Evolutionary conservation across 2,329 filamentous ascomycete species (phyloP).

Genomic region (Ilyonectria robusta): DNA sequence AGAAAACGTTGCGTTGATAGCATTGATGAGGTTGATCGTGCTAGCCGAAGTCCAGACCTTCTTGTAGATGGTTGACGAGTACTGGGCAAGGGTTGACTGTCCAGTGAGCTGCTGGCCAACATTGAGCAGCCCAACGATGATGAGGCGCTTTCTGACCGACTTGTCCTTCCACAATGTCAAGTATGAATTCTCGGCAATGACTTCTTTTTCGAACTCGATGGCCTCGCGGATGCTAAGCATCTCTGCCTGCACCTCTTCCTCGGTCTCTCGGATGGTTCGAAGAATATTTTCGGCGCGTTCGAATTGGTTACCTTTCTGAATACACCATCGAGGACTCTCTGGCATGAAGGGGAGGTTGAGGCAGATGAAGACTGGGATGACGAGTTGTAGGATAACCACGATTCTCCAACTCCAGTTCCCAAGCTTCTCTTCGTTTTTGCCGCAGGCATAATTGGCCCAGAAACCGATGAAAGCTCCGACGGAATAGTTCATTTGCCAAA

Average conservation of each 20-base stretch:
- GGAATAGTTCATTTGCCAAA: constrained; percentile 76
- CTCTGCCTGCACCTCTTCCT: too few species aligned
- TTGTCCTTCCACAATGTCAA: constrained; percentile 77
- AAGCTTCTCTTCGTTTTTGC: constrained; percentile 64
- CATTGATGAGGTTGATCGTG: too few species aligned
- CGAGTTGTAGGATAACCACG: constrained; percentile 78
- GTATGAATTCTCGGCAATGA: constrained; percentile 70
- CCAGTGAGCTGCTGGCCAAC: too few species aligned
- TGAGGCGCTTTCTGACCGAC: constrained; percentile 75
- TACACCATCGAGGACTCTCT: constrained; percentile 77
- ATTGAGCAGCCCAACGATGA: constrained; percentile 57
- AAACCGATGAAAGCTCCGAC: constrained; percentile 67
- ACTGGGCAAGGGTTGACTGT: too few species aligned
- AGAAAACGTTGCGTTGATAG: too few species aligned
- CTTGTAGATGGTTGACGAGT: too few species aligned
- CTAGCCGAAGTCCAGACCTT: too few species aligned
- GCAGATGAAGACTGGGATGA: constrained; percentile 74
- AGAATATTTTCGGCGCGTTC: constrained; percentile 67
- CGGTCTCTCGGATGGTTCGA: too few species aligned
- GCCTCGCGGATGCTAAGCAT: too few species aligned
- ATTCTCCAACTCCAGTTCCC: constrained; percentile 82
- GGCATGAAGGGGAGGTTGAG: constrained; percentile 75
- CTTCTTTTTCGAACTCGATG: constrained; percentile 78
- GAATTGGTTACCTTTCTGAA: constrained; percentile 70
- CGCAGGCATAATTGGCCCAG: constrained; percentile 74